Evolutionary conservation across 768 basidiomycete species (phyloP), one percentile per base, ranked within the genome.

Genomic region (Chalciporus sphaerocephalus): DNA sequence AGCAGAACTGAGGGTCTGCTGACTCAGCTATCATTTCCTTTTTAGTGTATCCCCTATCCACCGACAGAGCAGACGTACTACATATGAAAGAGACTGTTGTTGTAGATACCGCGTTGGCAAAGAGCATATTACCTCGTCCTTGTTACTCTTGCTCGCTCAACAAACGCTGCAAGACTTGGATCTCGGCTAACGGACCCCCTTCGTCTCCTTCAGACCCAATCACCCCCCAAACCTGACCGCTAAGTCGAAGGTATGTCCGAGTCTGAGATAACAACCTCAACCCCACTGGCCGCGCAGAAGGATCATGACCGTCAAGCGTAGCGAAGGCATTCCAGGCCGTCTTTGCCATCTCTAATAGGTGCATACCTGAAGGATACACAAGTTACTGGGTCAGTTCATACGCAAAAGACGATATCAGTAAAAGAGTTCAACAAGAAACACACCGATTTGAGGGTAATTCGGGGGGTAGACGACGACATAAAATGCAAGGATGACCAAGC

Each of bases 361-460:
- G 89, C 68, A 88, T 71, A 12, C 87, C 88, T 92, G 28, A 38
- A 27, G 2, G 13, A 50, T 25, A n/a, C 32, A 46, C 15, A 17
- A 45, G 20, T 17, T 33, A 22, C n/a, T n/a, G n/a, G n/a, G 28
- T 40, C 15, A 16, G 12, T 30, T 25, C 34, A 3, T 40, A 32
- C 35, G 8, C 8, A 13, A 18, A 22, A 6, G 5, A 18, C 3
- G 4, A 13, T 2, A 20, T 11, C 28, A 13, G 11, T 13, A 21
- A 34, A 22, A 9, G 6, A 18, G 22, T 7, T 12, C 10, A 20
- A 12, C 13, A 17, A 13, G 12, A 11, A 24, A 61, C 75, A 52
- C 43, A 87, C 89, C 89, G 20, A 83, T 87, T 53, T 89, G 85
- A n/a, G 88, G 89, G 61, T 88, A 89, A 56, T 85, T 83, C 2